These are phyloP conservation scores for Fusarium luffae DNA, from an alignment of 2,329 filamentous ascomycete genomes.

Conservation along the genomic window DNA sequence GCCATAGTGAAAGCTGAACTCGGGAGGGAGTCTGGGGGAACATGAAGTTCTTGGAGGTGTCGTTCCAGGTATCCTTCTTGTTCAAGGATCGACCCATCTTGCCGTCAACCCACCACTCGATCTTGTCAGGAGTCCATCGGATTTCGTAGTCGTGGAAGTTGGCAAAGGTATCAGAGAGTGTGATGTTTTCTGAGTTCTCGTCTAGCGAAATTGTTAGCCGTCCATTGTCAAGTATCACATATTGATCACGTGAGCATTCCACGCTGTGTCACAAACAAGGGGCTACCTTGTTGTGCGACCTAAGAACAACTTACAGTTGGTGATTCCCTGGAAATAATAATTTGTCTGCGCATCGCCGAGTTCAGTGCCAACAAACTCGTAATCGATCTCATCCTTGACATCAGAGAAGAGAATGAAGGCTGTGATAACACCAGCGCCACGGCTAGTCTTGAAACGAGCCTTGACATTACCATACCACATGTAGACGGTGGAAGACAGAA, in stretches of 20 bases:
- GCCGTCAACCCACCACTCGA: conserved; percentile 91
- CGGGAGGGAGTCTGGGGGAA: conserved; percentile 93
- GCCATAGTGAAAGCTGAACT: conserved; percentile 95
- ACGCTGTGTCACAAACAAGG: conserved; percentile 8
- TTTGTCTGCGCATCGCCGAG: conserved; percentile 86
- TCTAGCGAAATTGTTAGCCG: conserved; percentile 61
- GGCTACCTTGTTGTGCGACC: conserved; percentile 5
- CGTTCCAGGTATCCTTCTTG: conserved; percentile 86
- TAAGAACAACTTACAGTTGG: conserved; percentile 74
- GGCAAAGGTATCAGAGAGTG: conserved; percentile 74
- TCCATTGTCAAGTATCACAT: background rate
- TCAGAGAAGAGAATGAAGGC: conserved; percentile 96
- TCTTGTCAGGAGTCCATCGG: conserved; percentile 87
- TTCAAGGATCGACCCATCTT: conserved; percentile 78
- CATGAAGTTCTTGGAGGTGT: conserved; percentile 80
- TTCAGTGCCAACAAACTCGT: conserved; percentile 89
- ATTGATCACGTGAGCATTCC: conserved; percentile 20
- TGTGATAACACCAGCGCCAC: conserved; percentile 90
- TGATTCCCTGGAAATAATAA: conserved; percentile 95
- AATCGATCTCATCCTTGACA: conserved; percentile 98
- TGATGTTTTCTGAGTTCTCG: conserved; percentile 78
- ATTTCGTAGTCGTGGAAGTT: conserved; percentile 93
- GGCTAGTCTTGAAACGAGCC: conserved; percentile 84
- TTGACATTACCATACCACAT: conserved; percentile 98
- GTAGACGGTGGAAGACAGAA: conserved; percentile 85